Percentiles rank a stretch among this genome's conserved stretches.
phyloP scores from a whole-genome alignment of 2,329 filamentous ascomycete genomes.

The Arthrobotrys megalospora region DNA sequence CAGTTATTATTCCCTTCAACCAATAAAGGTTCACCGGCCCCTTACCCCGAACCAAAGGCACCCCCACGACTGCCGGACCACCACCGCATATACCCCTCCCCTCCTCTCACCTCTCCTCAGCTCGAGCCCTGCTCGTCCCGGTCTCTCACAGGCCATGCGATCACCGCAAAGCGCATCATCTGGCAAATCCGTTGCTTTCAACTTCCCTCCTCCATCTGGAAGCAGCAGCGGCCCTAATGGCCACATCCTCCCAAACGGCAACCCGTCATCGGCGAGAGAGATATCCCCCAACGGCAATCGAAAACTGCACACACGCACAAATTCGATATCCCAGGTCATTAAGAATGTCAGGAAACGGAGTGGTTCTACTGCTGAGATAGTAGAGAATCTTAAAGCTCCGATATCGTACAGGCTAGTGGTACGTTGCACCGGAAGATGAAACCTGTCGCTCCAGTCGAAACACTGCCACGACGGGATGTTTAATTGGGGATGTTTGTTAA shows the following conservation, averaged over 20 bases:
- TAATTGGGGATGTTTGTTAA: conserved; percentile 24
- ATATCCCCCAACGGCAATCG: conserved; percentile 42
- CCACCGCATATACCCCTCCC: neutral
- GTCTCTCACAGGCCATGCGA: conserved; percentile 36
- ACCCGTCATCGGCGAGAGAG: conserved; percentile 39
- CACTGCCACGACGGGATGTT: neutral
- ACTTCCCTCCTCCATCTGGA: neutral
- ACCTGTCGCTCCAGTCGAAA: conserved; percentile 17
- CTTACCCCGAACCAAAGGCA: neutral
- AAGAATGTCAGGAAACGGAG: conserved; percentile 55
- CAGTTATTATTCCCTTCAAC: no score
- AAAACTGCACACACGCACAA: conserved; percentile 53
- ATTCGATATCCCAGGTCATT: conserved; percentile 55
- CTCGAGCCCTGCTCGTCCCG: conserved; percentile 13
- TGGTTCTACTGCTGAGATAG: conserved; percentile 59
- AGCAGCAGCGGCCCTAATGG: conserved; percentile 39
- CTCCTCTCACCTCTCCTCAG: neutral
- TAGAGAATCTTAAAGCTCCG: conserved; percentile 60
- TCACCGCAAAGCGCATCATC: conserved; percentile 57
- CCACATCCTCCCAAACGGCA: conserved; percentile 33
- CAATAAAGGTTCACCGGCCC: neutral
- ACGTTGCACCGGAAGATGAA: conserved; percentile 36
- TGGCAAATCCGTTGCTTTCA: conserved; percentile 52
- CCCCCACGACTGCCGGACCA: neutral
- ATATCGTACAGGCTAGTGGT: conserved; percentile 61